Evolutionary conservation across 345 rosid genomes (phyloP), one percentile per base, ranked within the genome.

Genomic region (Toxicodendron radicans): DNA sequence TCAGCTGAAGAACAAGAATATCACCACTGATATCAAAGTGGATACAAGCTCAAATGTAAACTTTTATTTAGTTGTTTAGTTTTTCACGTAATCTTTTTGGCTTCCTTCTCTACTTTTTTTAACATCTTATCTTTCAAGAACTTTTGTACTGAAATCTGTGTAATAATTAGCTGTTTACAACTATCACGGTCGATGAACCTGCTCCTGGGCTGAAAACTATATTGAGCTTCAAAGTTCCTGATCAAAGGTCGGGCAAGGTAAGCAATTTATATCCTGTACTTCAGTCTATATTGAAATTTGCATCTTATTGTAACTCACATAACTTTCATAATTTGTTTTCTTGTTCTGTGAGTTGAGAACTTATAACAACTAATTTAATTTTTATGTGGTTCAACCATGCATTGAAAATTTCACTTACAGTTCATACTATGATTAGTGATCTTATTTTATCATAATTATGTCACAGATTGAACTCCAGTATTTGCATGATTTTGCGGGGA

Each of bases 231-330:
- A 91, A 71, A 76, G 86, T 81, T 64, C 99, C 98, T 72, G 98
- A 95, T 82, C 97, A 90, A 74, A 90, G 94, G 80, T 95, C 99
- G 53, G 98, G 97, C 79, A 95, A 91, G 97, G 99, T 92, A 76
- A 66, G 51, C n/a, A 5, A 30, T 30, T 24, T 38, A 43, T 23
- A 14, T 30, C 21, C 60, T 20, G 14, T n/a, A 30, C 48, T 27
- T 18, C 10, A 14, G 23, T 10, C 14, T 10, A 17, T 49, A 27
- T 17, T 66, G 41, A 18, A 53, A 41, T 13, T 27, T 32, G 45
- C 32, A 41, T 35, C 21, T 51, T 51, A 51, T 51, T 48, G 3
- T 48, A 51, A 13, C 54, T 51, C 18, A 35, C 3, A 10, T 2
- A 38, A 51, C 14, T 59, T 18, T 14, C 59, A 57, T 33, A 4